Evolutionary conservation across 2,329 filamentous ascomycete species (phyloP), one percentile per base, ranked within the genome.

Genomic region (Incumbomyces lentus): DNA sequence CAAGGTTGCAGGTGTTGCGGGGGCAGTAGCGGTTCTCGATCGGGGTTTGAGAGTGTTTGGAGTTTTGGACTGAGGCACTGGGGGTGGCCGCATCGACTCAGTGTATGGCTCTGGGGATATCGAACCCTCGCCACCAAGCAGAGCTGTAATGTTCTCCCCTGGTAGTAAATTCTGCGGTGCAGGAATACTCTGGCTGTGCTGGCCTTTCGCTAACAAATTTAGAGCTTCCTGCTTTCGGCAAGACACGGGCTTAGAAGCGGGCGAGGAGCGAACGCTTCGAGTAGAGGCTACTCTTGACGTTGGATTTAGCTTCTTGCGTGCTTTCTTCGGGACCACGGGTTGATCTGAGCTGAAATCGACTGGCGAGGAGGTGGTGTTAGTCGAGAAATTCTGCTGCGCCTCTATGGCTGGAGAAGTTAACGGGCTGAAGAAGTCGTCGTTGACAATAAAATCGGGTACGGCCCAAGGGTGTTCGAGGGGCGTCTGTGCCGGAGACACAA

Each of bases 1-100:
- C 49, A 95, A 67, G 6, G 88, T 94, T 7, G 89, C 86, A 1
- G 88, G 88, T 0, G 88, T 94, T 1, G 86, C 88, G 10, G 86
- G 85, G 44, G 80, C 66, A 40, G 78, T 56, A 30, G 44, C 41
- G 10, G 35, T 29, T 19, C 57, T 52, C 33, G 48, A 51, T 38
- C 48, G 54, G 47, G 39, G 49, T 12, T 31, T n/a, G 51, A 40
- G 60, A 52, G 46, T 62, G 54, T 16, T 55, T 41, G 22, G 49
- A 46, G 46, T 58, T 13, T 68, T 67, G 13, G 69, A 71, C 48
- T 58, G 67, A 13, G 69, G 70, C 31, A 71, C 57, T 12, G 70
- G 68, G 16, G 70, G 70, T 18, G 69, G 70, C 32, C 69, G 67
- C 70, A 73, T 73, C 52, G 70, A 58, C 49, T 73, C 70, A 12